Conservation (phyloP, 1,284 basidiomycete genomes). For the Fomitopsis betulina region DNA sequence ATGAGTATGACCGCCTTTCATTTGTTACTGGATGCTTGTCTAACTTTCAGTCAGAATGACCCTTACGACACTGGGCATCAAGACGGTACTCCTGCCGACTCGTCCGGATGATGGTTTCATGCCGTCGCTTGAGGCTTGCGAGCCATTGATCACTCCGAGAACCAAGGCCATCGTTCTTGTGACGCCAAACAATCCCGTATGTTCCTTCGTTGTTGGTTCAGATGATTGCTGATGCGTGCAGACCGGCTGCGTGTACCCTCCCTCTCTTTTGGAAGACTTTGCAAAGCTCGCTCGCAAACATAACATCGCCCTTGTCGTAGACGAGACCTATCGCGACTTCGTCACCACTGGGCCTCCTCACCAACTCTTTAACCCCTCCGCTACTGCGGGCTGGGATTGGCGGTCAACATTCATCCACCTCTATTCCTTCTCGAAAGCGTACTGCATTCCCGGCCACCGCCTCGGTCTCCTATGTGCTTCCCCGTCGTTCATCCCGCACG, state of each 20-base stretch:
- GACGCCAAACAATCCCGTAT: conserved; percentile 70
- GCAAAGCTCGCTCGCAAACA: conserved; percentile 53
- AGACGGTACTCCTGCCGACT: conserved; percentile 59
- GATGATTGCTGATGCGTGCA: conserved; percentile 25
- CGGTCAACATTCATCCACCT: conserved; percentile 64
- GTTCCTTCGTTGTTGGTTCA: conserved; percentile 22
- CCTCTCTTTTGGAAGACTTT: conserved; percentile 59
- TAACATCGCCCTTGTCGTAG: conserved; percentile 74
- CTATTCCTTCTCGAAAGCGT: conserved; percentile 82
- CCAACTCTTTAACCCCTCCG: conserved; percentile 37
- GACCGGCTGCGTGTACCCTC: conserved; percentile 78
- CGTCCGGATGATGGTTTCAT: conserved; percentile 52
- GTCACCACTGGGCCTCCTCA: conserved; percentile 53
- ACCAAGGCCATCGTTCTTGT: conserved; percentile 75
- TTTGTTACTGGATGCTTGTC: background rate
- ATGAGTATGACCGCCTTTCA: conserved; percentile 40
- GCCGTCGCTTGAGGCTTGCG: conserved; percentile 49
- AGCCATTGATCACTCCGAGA: conserved; percentile 46
- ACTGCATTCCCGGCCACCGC: conserved; percentile 82
- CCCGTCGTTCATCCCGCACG: conserved; percentile 46
- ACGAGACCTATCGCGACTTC: conserved; percentile 90
- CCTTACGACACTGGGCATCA: conserved; percentile 62
- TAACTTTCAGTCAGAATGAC: conserved; percentile 54
- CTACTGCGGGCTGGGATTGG: conserved; percentile 42
- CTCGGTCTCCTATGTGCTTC: conserved; percentile 76